phyloP scores from a whole-genome alignment of 108 stramenopile genomes.

The Fistulifera pelliculosa region DNA sequence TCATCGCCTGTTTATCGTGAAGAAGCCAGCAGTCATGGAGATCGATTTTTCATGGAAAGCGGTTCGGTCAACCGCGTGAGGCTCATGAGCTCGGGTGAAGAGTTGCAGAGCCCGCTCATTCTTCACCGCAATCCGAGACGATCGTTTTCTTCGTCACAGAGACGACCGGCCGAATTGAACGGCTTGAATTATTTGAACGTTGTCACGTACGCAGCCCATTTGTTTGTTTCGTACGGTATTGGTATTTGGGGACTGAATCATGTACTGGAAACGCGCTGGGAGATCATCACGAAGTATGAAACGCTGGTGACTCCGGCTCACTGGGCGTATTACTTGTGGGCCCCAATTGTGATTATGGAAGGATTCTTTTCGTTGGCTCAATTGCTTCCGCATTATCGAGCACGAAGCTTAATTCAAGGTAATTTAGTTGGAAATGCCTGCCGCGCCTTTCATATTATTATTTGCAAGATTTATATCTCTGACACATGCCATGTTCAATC shows the following conservation, averaged over 20 bases:
- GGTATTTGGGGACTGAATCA: conserved; percentile 43
- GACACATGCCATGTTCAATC: no score
- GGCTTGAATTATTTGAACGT: conserved; percentile 44
- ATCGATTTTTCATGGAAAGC: neutral
- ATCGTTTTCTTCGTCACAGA: neutral
- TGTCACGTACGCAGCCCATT: conserved; percentile 27
- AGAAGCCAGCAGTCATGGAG: neutral
- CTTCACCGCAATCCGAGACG: neutral
- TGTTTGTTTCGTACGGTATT: conserved; percentile 42
- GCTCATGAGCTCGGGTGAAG: neutral
- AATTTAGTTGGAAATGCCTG: no score
- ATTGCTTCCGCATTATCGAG: conserved; percentile 34
- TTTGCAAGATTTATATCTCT: no score
- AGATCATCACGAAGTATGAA: conserved; percentile 25
- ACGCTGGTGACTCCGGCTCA: conserved; percentile 44
- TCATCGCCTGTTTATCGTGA: conserved; percentile 3
- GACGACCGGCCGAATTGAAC: conserved; percentile 29
- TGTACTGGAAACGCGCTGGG: conserved; percentile 26
- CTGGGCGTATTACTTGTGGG: conserved; percentile 43
- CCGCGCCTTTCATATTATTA: no score
- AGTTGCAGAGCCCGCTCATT: neutral
- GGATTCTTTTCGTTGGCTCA: conserved; percentile 40
- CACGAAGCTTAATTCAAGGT: conserved; percentile 35
- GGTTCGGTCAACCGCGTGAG: neutral
- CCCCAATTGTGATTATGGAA: conserved; percentile 33